phyloP scores from a whole-genome alignment of 1,139 yeast genomes.

The Hemisphaericaspora subhashii region DNA sequence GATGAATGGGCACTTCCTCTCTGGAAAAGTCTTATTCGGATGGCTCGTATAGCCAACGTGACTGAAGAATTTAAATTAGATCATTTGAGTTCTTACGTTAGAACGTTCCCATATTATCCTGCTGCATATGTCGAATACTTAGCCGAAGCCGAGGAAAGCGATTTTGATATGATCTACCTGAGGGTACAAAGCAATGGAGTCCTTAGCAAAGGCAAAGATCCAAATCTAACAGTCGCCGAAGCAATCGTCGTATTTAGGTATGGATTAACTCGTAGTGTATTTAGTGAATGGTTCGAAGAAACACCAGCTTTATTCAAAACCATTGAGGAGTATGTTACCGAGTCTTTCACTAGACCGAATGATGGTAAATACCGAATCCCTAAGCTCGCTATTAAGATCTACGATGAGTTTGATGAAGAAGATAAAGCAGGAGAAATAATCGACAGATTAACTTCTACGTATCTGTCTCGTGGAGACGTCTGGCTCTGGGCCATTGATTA shows the following conservation, averaged over 20 bases:
- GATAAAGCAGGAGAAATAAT: slow-evolving; percentile 29
- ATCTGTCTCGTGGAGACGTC: slow-evolving; percentile 37
- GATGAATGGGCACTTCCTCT: slow-evolving; percentile 23
- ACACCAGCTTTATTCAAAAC: background rate
- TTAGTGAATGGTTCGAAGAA: background rate
- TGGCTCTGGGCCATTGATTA: slow-evolving; percentile 44
- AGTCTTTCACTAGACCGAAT: background rate
- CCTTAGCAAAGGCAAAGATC: background rate
- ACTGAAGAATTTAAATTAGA: too few relatives aligned
- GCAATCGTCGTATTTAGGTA: background rate
- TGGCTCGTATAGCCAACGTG: background rate
- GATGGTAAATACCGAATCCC: background rate
- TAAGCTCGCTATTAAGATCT: slow-evolving; percentile 16
- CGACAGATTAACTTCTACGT: slow-evolving; percentile 25
- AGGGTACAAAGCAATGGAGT: background rate
- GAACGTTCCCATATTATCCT: slow-evolving; percentile 8
- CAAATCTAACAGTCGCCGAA: background rate
- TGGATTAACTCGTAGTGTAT: too few relatives aligned
- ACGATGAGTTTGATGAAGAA: slow-evolving; percentile 24
- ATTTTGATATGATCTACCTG: background rate
- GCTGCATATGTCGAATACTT: background rate
- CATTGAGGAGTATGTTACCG: background rate
- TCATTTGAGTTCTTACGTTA: background rate
- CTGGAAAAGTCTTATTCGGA: slow-evolving; percentile 26
- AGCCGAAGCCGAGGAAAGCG: slow-evolving; percentile 8